A percentile compares a stretch with the other conserved stretches of the same genome.
Conservation (phyloP, 1,284 basidiomycete species). For the Cryptococcus depauperatus region DNA sequence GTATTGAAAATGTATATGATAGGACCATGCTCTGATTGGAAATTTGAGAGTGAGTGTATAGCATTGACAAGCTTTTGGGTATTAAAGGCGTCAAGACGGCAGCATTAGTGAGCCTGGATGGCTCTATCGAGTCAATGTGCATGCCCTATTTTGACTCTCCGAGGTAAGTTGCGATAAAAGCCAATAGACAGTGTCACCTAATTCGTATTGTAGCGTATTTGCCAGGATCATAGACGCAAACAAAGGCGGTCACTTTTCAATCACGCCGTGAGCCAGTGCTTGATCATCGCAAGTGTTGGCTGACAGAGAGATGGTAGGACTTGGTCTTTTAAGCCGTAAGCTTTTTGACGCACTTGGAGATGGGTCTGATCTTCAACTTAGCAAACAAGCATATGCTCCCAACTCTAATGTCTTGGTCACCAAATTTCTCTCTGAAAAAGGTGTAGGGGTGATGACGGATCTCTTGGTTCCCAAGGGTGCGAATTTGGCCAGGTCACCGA, state of each 20-base stretch:
- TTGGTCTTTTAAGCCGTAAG: constrained; percentile 31
- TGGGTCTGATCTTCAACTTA: constrained; percentile 53
- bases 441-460: constrained; percentile 68
- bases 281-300: not conserved
- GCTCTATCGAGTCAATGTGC: constrained; percentile 64
- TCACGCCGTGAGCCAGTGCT: constrained; percentile 53
- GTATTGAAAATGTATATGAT: constrained; percentile 4
- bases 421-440: constrained; percentile 74
- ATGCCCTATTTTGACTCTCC: constrained; percentile 89
- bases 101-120: constrained; percentile 45
- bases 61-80: not conserved
- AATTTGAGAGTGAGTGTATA: constrained; percentile 33
- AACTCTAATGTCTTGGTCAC: constrained; percentile 81
- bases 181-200: not conserved
- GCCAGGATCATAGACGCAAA: constrained; percentile 53
- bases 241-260: constrained; percentile 85
- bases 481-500: constrained; percentile 27
- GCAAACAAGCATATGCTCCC: constrained; percentile 77
- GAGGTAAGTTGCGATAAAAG: constrained; percentile 22
- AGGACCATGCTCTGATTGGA: constrained; percentile 47
- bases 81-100: constrained; percentile 30
- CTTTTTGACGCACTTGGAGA: not conserved
- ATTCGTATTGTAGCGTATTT: constrained; percentile 51
- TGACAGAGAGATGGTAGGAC: constrained; percentile 15
- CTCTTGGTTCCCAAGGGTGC: constrained; percentile 39